phyloP scores from a whole-genome alignment of 768 basidiomycete species.

The Panus rudis region DNA sequence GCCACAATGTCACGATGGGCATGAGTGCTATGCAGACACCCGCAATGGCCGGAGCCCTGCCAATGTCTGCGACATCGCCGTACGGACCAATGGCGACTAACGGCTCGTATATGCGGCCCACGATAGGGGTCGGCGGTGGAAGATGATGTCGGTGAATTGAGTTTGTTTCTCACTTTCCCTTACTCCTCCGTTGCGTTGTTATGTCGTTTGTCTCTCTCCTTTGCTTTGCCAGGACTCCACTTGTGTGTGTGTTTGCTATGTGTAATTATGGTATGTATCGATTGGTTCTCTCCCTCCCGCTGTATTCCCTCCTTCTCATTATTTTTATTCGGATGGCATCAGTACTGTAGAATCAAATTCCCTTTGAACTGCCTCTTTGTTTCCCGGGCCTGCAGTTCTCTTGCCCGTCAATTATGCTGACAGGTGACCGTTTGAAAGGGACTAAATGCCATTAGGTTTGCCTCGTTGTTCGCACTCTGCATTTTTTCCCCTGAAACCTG shows the following conservation, averaged over 20 bases:
- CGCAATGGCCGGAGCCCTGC: constrained; percentile 32
- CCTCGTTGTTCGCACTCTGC: too few relatives aligned
- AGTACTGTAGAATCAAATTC: too few relatives aligned
- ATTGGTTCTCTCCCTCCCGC: not conserved
- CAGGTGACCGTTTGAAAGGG: too few relatives aligned
- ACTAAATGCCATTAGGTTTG: too few relatives aligned
- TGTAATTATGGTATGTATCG: constrained; percentile 2
- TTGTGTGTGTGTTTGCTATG: constrained; percentile 6
- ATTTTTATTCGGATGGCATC: too few relatives aligned
- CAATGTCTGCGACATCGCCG: constrained; percentile 41
- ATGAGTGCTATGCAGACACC: constrained; percentile 37
- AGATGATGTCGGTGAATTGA: constrained; percentile 10
- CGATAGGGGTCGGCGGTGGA: constrained; percentile 32
- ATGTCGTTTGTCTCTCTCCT: constrained; percentile 6
- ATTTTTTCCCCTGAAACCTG: too few relatives aligned
- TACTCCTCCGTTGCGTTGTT: constrained; percentile 1
- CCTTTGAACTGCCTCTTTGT: too few relatives aligned
- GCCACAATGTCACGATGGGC: constrained; percentile 40
- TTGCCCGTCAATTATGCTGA: too few relatives aligned
- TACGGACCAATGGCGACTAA: constrained; percentile 54
- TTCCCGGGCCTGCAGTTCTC: too few relatives aligned
- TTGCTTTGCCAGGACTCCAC: constrained; percentile 2
- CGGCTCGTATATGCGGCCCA: constrained; percentile 60
- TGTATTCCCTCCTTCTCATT: not conserved
- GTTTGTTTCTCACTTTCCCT: too few relatives aligned